Conservation (phyloP, 2,329 filamentous ascomycete species). For the Conoideocrella luteorostrata region DNA sequence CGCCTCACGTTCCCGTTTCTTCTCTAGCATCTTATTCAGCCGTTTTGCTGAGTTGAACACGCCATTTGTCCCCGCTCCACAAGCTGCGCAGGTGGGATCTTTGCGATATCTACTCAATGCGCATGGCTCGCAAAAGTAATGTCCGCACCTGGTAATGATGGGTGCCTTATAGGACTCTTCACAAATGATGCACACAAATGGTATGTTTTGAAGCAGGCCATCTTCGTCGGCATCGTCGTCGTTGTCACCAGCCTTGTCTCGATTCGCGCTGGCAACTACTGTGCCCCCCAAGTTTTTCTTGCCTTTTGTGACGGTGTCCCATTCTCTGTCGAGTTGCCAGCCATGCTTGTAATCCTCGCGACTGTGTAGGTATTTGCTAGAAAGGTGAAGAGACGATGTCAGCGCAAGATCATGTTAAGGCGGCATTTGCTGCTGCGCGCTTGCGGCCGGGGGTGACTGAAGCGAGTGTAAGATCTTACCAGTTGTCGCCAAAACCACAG, state of each 20-base stretch:
- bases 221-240: conserved; percentile 53
- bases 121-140: conserved; percentile 93
- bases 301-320: conserved; percentile 77
- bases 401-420: background rate
- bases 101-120: conserved; percentile 81
- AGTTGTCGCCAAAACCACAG: conserved; percentile 34
- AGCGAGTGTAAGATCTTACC: conserved; percentile 37
- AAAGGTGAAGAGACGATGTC: background rate
- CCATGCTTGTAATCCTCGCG: conserved; percentile 80
- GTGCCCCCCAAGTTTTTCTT: conserved; percentile 58
- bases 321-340: conserved; percentile 92
- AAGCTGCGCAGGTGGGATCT: conserved; percentile 80
- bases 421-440: background rate
- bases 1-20: conserved; percentile 57
- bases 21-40: conserved; percentile 71
- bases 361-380: conserved; percentile 64
- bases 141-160: conserved; percentile 81
- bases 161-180: conserved; percentile 70
- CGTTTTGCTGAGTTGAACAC: conserved; percentile 87
- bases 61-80: conserved; percentile 76
- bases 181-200: conserved; percentile 86
- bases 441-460: no score
- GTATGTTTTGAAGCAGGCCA: conserved; percentile 72
- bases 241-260: conserved; percentile 27
- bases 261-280: conserved; percentile 53